Conservation (phyloP, 139 green algal species). For the Coccomyxa sp. region DNA sequence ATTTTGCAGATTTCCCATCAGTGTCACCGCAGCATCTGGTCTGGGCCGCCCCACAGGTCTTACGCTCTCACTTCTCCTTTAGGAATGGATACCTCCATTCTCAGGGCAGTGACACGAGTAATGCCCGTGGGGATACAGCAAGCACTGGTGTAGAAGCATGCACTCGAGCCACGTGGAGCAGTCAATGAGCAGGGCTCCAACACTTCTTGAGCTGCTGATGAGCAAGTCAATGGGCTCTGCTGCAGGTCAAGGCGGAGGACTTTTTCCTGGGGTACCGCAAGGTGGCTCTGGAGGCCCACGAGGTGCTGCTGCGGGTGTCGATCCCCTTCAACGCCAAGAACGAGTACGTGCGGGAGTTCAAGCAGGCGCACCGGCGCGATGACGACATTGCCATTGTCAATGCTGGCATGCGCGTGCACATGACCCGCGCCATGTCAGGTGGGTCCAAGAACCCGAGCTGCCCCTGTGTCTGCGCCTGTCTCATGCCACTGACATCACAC, state of each 20-base stretch:
- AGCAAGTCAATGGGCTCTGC: too few species aligned
- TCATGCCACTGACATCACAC: too few species aligned
- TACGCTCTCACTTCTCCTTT: background rate
- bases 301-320: conserved; percentile 74
- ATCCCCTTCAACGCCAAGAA: conserved; percentile 64
- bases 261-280: conserved; percentile 94
- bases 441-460: too few species aligned
- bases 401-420: conserved; percentile 71
- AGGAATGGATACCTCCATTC: background rate
- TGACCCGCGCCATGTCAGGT: conserved; percentile 13
- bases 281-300: conserved; percentile 70
- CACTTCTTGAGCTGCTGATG: too few species aligned
- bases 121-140: too few species aligned
- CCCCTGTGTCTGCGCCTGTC: too few species aligned
- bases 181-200: too few species aligned
- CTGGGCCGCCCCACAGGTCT: background rate
- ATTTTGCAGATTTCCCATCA: too few species aligned
- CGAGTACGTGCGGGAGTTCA: conserved; percentile 94
- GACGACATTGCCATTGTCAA: conserved; percentile 99
- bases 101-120: too few species aligned
- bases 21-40: too few species aligned
- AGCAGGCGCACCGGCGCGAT: conserved; percentile 82
- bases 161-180: too few species aligned
- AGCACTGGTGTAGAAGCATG: too few species aligned
- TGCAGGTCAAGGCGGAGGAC: conserved; percentile 38